A percentile compares a stretch with the other conserved stretches of the same genome.
phyloP scores from a whole-genome alignment of 164 flowering plant genomes.

The Aristolochia contorta region DNA sequence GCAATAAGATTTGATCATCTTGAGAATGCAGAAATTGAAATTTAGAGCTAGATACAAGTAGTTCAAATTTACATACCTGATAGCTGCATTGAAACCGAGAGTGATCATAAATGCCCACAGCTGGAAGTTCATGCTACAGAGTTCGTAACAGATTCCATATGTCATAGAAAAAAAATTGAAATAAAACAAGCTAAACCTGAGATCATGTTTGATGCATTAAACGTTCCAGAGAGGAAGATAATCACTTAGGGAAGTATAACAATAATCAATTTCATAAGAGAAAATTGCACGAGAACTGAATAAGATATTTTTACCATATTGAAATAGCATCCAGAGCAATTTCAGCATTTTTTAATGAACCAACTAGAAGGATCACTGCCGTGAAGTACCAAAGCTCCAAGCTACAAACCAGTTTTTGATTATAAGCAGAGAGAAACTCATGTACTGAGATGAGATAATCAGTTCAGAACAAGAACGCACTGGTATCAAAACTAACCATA shows the following conservation, averaged over 20 bases:
- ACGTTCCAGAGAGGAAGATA: background rate
- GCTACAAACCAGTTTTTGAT: constrained; percentile 17
- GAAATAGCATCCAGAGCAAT: constrained; percentile 28
- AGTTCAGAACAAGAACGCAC: background rate
- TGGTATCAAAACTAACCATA: constrained; percentile 26
- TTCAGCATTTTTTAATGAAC: constrained; percentile 18
- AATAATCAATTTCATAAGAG: too few species aligned
- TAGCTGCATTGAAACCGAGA: constrained; percentile 44
- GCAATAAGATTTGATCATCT: constrained; percentile 1
- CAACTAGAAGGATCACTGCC: constrained; percentile 25
- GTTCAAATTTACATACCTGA: constrained; percentile 20
- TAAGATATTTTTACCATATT: constrained; percentile 16
- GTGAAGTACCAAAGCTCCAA: constrained; percentile 38
- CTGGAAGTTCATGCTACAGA: constrained; percentile 36
- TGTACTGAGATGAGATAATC: background rate
- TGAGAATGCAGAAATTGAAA: background rate
- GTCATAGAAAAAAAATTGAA: background rate
- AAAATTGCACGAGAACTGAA: background rate
- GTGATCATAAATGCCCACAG: constrained; percentile 41
- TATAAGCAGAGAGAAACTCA: background rate
- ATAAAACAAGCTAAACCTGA: background rate
- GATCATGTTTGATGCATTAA: background rate
- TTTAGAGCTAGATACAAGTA: background rate
- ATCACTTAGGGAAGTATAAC: background rate
- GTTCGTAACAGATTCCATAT: background rate